A percentile compares a stretch with the other conserved stretches of the same genome.
These are phyloP conservation scores for Aspergillus glaucus DNA, from an alignment of 2,329 filamentous ascomycete genomes.

Conservation along the genomic window DNA sequence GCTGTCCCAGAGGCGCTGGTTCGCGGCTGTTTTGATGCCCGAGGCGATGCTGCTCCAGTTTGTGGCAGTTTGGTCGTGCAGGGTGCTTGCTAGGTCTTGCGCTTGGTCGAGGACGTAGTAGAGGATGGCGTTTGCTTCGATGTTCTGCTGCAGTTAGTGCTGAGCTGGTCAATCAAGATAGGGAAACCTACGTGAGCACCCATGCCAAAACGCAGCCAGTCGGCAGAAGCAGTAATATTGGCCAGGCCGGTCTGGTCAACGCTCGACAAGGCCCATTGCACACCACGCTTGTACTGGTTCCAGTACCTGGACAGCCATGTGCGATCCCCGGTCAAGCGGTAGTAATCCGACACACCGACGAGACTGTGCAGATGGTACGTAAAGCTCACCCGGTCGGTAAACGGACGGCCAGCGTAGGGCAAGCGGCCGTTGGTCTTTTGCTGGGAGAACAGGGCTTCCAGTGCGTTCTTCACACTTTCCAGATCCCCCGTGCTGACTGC, in stretches of 20 bases:
- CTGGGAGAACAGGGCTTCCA: constrained; percentile 44
- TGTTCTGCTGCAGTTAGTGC: constrained; percentile 10
- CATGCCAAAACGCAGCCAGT: constrained; percentile 49
- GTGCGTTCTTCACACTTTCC: constrained; percentile 44
- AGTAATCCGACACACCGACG: constrained; percentile 42
- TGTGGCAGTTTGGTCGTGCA: constrained; percentile 12
- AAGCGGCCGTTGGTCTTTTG: constrained; percentile 42
- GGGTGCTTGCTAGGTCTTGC: constrained; percentile 13
- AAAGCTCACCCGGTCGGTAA: constrained; percentile 37
- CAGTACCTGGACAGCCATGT: constrained; percentile 38
- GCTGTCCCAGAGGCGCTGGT: constrained; percentile 22
- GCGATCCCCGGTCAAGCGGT: constrained; percentile 37
- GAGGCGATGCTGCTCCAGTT: constrained; percentile 16
- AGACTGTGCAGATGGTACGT: constrained; percentile 52
- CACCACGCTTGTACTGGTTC: constrained; percentile 38
- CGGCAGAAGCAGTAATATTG: constrained; percentile 40
- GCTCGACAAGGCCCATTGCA: constrained; percentile 37
- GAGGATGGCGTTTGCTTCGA: constrained; percentile 39
- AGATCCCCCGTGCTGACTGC: constrained; percentile 52
- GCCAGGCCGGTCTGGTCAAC: constrained; percentile 41
- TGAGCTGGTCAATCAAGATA: background rate
- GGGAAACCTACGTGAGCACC: constrained; percentile 35
- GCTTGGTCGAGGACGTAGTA: constrained; percentile 28
- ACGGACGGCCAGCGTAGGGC: constrained; percentile 47
- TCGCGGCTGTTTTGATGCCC: constrained; percentile 19